A percentile compares a stretch with the other conserved stretches of the same genome.
Conservation (phyloP, 495 filamentous ascomycete genomes). For the Aspergillus biplanus region DNA sequence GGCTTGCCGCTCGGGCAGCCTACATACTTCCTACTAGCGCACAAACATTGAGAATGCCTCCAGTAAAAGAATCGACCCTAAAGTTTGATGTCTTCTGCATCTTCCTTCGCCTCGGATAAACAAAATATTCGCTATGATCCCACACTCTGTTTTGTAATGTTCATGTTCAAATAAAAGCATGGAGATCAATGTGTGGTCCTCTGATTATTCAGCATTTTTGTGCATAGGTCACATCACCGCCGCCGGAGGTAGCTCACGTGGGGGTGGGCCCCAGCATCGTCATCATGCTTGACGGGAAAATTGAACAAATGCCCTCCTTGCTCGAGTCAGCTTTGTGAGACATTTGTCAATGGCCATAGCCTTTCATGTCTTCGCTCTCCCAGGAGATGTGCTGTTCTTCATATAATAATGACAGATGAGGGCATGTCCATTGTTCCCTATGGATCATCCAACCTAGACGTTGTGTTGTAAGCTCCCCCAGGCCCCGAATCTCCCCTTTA, state of each 20-base stretch:
- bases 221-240: conserved; percentile 17
- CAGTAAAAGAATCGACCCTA: conserved; percentile 9
- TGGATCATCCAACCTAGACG: conserved; percentile 48
- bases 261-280: conserved; percentile 15
- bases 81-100: conserved; percentile 14
- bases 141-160: background rate
- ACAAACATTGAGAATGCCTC: conserved; percentile 11
- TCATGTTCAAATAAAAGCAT: background rate
- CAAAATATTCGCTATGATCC: conserved; percentile 6
- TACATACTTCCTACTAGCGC: conserved; percentile 9
- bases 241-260: conserved; percentile 25
- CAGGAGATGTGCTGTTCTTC: conserved; percentile 21
- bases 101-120: conserved; percentile 26
- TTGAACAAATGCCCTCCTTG: background rate
- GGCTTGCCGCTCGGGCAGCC: conserved; percentile 21
- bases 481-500: background rate
- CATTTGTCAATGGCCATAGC: conserved; percentile 9
- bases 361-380: conserved; percentile 11
- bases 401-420: conserved; percentile 40
- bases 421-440: conserved; percentile 55
- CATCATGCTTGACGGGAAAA: conserved; percentile 3
- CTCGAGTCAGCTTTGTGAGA: background rate
- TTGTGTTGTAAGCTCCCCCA: conserved; percentile 50
- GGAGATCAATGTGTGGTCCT: background rate
- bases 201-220: background rate